Evolutionary conservation across 202 grass and related monocot species (phyloP).

Genomic region (Schoenoplectus triqueter): DNA sequence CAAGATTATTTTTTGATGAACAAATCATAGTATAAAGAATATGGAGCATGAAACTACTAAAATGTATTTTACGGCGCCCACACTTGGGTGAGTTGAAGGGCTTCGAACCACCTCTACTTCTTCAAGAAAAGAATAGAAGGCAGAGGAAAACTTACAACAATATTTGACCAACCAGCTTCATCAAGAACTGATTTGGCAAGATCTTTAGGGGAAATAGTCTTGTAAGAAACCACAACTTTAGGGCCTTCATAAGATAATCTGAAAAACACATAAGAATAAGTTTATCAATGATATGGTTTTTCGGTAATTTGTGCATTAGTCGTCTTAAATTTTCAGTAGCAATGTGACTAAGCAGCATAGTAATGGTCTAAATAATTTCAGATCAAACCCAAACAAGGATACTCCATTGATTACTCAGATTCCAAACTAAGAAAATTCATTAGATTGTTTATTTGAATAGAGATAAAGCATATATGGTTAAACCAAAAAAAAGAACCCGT

Average conservation of each 20-base stretch:
- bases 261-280: constrained; percentile 39
- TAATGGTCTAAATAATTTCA: constrained; percentile 26
- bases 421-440: neutral
- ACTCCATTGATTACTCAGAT: neutral
- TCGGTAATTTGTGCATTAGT: neutral
- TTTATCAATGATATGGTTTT: constrained; percentile 11
- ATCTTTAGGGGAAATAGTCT: constrained; percentile 63
- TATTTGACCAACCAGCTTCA: constrained; percentile 88
- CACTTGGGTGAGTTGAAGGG: neutral
- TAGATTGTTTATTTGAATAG: neutral
- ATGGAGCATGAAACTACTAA: neutral
- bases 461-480: neutral
- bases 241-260: constrained; percentile 55
- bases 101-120: neutral
- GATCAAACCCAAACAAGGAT: neutral
- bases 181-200: constrained; percentile 77
- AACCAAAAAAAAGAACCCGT: neutral
- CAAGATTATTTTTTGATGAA: neutral
- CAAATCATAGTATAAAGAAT: constrained; percentile 29
- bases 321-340: neutral
- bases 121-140: constrained; percentile 20
- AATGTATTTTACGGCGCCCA: neutral
- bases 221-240: constrained; percentile 80
- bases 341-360: neutral
- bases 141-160: constrained; percentile 60